Evolutionary conservation across 2,329 filamentous ascomycete species (phyloP), one percentile per base, ranked within the genome.

Genomic region (Shiraia bambusicola): DNA sequence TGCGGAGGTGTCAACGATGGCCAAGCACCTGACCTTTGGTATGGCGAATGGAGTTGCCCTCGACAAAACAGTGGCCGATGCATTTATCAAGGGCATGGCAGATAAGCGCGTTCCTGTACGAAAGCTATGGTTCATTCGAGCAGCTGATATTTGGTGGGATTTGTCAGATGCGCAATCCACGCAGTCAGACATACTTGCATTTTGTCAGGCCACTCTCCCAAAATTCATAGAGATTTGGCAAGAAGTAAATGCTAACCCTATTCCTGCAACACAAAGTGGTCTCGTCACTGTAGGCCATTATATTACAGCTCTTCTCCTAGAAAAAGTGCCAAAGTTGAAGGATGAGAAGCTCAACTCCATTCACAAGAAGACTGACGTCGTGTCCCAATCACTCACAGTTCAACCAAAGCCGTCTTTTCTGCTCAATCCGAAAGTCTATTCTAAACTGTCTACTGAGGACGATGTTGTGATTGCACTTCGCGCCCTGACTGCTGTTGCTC

Each of bases 341-440:
- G 74, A 77, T 27, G 72, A 82, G 11, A 80, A 83, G 37, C 76
- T 78, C 54, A 70, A 79, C 29, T 61, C 77, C 3, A 66, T 84
- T 26, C 66, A 80, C 15, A 85, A 86, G 58, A 84, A 83, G 56
- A 76, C 80, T 16, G 74, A 80, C 22, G 71, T 90, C 17, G 66
- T 78, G 16, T 79, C 82, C 35, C 83, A 88, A 55, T 81, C 82
- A 9, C 75, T 95, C 45, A 76, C 77, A 2, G 67, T 83, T 27
- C 82, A 84, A n/a, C 83, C 88, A 0, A 95, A 95, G 65, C 84
- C 87, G 11, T 95, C 92, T 0, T 93, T 95, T 65, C 73, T 97
- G 14, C 76, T 97, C 5, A 95, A 88, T 58, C 79, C 86, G 25
- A 86, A 87, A 47, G 81, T 95, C 4, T 97, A 93, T 69, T 83